Percentiles rank a stretch among this genome's conserved stretches.
Evolutionary conservation across 345 rosid species (phyloP).

Genomic region (Stellera chamaejasme): DNA sequence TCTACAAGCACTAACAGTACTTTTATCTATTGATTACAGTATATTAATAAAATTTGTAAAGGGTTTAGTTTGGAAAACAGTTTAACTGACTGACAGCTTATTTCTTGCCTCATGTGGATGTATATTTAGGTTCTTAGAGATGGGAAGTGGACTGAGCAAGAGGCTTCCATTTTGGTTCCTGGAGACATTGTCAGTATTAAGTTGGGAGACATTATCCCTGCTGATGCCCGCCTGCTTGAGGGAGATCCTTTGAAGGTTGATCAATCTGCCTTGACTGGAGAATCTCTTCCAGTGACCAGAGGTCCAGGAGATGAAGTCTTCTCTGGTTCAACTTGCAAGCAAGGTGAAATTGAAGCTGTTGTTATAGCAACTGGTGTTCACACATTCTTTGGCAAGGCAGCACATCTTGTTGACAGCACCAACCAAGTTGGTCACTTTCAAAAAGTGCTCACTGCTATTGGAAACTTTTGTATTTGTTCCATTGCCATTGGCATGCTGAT

Average conservation of each 20-base stretch:
- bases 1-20: too few relatives aligned
- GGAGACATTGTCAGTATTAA: constrained; percentile 70
- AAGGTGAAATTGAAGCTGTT: constrained; percentile 75
- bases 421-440: constrained; percentile 81
- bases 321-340: constrained; percentile 78
- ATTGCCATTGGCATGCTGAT: constrained; percentile 48
- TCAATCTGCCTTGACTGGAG: constrained; percentile 50
- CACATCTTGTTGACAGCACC: constrained; percentile 73
- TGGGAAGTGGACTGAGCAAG: constrained; percentile 59
- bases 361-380: constrained; percentile 78
- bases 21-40: too few relatives aligned
- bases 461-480: constrained; percentile 74
- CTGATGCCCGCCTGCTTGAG: constrained; percentile 79
- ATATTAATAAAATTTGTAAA: too few relatives aligned
- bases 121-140: constrained; percentile 52
- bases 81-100: neutral
- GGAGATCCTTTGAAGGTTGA: constrained; percentile 72
- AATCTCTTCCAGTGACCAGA: constrained; percentile 54
- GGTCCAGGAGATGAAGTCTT: constrained; percentile 51
- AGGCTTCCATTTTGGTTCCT: constrained; percentile 65
- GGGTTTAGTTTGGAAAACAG: too few relatives aligned
- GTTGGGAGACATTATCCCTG: constrained; percentile 71
- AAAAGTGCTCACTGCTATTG: constrained; percentile 61
- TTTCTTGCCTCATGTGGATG: too few relatives aligned
- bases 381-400: constrained; percentile 76